Base-by-base conservation (phyloP, 2,329 filamentous ascomycete genomes). In the Helicocarpus griseus region DNA sequence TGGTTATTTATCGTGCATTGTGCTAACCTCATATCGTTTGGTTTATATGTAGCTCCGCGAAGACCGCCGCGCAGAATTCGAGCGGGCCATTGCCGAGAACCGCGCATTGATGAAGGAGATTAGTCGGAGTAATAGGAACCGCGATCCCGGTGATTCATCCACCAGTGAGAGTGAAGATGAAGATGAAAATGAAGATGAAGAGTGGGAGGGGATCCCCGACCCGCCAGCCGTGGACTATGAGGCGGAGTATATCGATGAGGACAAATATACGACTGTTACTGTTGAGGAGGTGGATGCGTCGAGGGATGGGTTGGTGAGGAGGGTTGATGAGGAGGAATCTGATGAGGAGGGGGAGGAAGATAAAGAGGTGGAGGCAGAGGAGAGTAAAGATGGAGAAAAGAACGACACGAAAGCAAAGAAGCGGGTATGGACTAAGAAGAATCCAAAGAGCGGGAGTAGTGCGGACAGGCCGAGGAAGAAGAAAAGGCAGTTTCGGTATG, bases 201-300 rank as follows among this genome's bases (percentile, higher is more conserved):
- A 82, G 60, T 89, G 85, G 82, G 75, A 75, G 48, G 87, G 85
- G 0, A 76, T 89, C 49, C 73, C 62, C 33, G 69, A 71, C 17
- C 69, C 67, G 36, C 76, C 81, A 21, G 71, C 72, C 5, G 69
- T 93, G 41, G 83, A 94, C 64, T 83, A 88, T 59, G 87, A 95
- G 66, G 89, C 91, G 59, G 89, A 97, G 68, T 98, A 96, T 70
- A 81, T 96, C 58, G 93, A 98, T 67, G 93, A 97, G 67, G 91
- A 96, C 68, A 87, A 86, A 65, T 96, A 89, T 67, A 97, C 93
- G 0, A 95, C 89, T 0, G 93, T 98, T 24, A 96, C 88, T 0
- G 83, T 98, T 1, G 91, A 96, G 66, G 85, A 87, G 9, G 89
- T 98, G 59, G 85, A 85, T 56, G 79, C 94, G 14, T 84, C 86